Conservation (phyloP, 495 filamentous ascomycete species). For the Aspergillus steynii region DNA sequence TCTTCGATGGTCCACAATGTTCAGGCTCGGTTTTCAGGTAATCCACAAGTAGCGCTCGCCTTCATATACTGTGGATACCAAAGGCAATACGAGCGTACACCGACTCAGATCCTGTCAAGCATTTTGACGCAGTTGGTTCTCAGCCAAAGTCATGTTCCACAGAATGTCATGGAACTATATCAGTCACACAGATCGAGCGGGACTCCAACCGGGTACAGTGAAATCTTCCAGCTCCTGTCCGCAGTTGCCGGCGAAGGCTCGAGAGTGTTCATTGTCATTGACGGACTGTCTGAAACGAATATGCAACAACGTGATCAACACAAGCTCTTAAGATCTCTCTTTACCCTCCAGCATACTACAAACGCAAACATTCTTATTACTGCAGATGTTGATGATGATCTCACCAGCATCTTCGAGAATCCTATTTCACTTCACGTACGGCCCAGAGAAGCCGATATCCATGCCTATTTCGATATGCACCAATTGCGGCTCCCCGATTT, state of each 20-base stretch:
- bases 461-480: background rate
- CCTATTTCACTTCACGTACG: background rate
- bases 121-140: background rate
- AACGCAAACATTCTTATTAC: background rate
- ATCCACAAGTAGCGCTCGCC: background rate
- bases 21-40: background rate
- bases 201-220: background rate
- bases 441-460: background rate
- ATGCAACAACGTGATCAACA: background rate
- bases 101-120: background rate
- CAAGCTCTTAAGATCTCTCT: background rate
- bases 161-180: background rate
- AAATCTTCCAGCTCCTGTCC: background rate
- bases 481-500: background rate
- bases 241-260: background rate
- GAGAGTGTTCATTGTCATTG: background rate
- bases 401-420: background rate
- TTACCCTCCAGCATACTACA: background rate
- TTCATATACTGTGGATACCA: background rate
- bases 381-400: background rate
- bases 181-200: background rate
- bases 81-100: background rate
- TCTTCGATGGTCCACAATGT: background rate
- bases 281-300: background rate
- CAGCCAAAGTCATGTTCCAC: background rate